Evolutionary conservation across 2,329 filamentous ascomycete species (phyloP).

Genomic region (Amesomyces nigricolor): DNA sequence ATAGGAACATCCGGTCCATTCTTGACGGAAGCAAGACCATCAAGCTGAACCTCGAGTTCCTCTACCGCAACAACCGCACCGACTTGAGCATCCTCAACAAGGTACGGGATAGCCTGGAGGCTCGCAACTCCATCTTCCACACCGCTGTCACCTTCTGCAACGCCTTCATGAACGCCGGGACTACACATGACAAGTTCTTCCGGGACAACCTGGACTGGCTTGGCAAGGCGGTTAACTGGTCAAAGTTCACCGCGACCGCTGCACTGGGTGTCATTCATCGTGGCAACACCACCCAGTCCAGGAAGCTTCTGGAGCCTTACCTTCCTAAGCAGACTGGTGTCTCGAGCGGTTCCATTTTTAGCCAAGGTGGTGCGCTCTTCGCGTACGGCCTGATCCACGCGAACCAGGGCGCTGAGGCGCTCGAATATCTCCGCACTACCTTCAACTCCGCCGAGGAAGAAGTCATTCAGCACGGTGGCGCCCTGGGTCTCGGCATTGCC

Average conservation of each 20-base stretch:
- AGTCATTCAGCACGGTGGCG: slow-evolving; percentile 94
- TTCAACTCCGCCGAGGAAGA: slow-evolving; percentile 77
- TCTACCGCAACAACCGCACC: slow-evolving; percentile 91
- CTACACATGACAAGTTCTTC: slow-evolving; percentile 98
- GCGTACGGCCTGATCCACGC: slow-evolving; percentile 95
- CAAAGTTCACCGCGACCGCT: slow-evolving; percentile 96
- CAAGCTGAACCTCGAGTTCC: slow-evolving; percentile 89
- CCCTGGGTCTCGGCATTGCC: slow-evolving; percentile 88
- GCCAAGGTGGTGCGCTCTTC: slow-evolving; percentile 91
- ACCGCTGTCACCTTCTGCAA: slow-evolving; percentile 96
- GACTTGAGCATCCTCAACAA: slow-evolving; percentile 93
- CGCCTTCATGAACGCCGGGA: slow-evolving; percentile 98
- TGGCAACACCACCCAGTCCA: slow-evolving; percentile 87
- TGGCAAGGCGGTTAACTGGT: slow-evolving; percentile 98
- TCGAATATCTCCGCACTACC: slow-evolving; percentile 70
- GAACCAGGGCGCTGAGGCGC: slow-evolving; percentile 88
- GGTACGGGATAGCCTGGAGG: slow-evolving; percentile 89
- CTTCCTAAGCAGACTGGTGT: slow-evolving; percentile 72
- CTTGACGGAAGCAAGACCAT: slow-evolving; percentile 91
- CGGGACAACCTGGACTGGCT: slow-evolving; percentile 96
- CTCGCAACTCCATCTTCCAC: slow-evolving; percentile 97
- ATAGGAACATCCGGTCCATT: slow-evolving; percentile 59
- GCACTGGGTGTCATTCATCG: slow-evolving; percentile 94
- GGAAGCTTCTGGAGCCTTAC: slow-evolving; percentile 91
- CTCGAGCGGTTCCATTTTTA: slow-evolving; percentile 81